A percentile compares a stretch with the other conserved stretches of the same genome.
Conservation (phyloP, 2,329 filamentous ascomycete species). For the Fusarium kyushuense region DNA sequence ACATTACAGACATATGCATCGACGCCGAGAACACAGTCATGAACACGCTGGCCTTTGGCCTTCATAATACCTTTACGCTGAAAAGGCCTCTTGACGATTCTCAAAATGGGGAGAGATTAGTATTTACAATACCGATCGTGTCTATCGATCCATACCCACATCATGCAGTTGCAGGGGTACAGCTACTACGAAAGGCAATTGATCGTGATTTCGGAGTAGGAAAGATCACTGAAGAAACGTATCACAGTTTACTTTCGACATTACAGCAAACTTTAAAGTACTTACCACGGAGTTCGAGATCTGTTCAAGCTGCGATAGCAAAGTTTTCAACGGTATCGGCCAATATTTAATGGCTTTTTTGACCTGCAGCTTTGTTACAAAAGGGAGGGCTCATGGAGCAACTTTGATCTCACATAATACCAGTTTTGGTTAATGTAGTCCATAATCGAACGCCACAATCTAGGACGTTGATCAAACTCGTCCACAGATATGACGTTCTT, state of each 20-base stretch:
- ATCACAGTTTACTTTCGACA: constrained; percentile 44
- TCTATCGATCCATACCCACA: constrained; percentile 52
- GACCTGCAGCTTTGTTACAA: no score
- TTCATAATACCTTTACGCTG: constrained; percentile 47
- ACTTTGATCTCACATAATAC: no score
- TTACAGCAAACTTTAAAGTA: constrained; percentile 46
- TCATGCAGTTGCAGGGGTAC: constrained; percentile 50
- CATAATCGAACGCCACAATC: background rate
- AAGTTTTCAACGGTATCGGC: constrained; percentile 34
- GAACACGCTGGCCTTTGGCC: constrained; percentile 50
- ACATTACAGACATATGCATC: constrained; percentile 41
- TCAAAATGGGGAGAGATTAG: background rate
- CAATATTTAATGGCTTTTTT: background rate
- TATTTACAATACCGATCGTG: constrained; percentile 47
- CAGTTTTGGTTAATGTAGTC: background rate
- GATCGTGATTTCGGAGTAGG: constrained; percentile 46
- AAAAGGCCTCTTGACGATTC: background rate
- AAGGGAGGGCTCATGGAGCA: no score
- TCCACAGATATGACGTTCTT: no score
- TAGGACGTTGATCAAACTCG: no score
- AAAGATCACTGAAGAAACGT: constrained; percentile 47
- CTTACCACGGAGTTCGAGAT: constrained; percentile 51
- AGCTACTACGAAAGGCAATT: constrained; percentile 48
- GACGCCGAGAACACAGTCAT: constrained; percentile 51
- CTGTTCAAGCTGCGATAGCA: constrained; percentile 48